Conservation (phyloP, 179 eudicot genomes). For the Vitellaria paradoxa region DNA sequence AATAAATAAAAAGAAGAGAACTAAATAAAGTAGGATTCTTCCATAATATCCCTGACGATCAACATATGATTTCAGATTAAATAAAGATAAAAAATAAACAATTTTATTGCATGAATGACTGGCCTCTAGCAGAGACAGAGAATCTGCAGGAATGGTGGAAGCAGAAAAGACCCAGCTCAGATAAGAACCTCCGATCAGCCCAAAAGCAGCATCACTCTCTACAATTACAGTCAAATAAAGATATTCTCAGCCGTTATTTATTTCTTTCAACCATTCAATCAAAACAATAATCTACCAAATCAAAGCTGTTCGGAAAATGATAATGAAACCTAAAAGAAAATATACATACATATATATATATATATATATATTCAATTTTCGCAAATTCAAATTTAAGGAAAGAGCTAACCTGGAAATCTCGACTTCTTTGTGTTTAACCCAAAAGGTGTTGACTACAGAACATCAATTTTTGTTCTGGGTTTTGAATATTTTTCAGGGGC, state of each 20-base stretch:
- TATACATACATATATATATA: not conserved
- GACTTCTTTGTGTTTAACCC: conserved; percentile 15
- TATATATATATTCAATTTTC: not conserved
- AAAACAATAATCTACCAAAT: conserved; percentile 22
- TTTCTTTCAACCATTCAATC: not conserved
- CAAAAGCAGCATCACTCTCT: conserved; percentile 3
- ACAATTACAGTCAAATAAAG: conserved; percentile 16
- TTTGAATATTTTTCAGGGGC: too few species aligned
- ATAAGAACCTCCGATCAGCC: conserved; percentile 16
- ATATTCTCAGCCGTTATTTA: conserved; percentile 5
- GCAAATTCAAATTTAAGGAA: conserved; percentile 28
- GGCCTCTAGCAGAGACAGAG: conserved; percentile 16
- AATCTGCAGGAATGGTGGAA: conserved; percentile 16
- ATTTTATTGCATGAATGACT: conserved; percentile 17
- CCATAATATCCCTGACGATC: conserved; percentile 16
- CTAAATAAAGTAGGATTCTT: conserved; percentile 13
- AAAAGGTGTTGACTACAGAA: conserved; percentile 21
- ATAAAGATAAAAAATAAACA: conserved; percentile 3
- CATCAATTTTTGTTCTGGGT: too few species aligned
- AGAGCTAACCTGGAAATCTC: conserved; percentile 11
- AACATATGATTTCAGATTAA: conserved; percentile 12
- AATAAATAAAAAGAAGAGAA: too few species aligned
- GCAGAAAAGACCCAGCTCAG: conserved; percentile 21
- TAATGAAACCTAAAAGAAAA: not conserved
- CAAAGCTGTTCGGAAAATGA: not conserved